These are phyloP conservation scores for Juncus effusus DNA, from an alignment of 176 grass and related monocot genomes.

Conservation along the genomic window DNA sequence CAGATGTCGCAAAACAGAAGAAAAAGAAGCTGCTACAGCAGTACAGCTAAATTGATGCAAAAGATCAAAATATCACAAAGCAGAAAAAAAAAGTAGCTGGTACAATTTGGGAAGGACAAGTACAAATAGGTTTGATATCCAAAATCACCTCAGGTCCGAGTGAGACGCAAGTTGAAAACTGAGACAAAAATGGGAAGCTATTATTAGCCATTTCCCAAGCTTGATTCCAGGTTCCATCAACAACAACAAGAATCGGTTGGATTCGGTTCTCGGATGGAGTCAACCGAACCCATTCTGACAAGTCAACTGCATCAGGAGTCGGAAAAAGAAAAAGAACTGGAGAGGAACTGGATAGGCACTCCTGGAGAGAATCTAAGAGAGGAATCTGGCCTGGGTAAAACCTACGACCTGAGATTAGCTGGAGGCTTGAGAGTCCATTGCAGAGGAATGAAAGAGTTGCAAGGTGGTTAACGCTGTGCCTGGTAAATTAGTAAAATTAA, in stretches of 20 bases:
- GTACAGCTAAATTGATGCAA: neutral
- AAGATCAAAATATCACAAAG: neutral
- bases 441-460: conserved; percentile 21
- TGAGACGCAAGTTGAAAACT: conserved; percentile 21
- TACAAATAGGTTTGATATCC: neutral
- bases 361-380: conserved; percentile 10
- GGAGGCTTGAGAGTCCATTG: conserved; percentile 2
- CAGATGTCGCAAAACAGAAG: neutral
- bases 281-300: conserved; percentile 21
- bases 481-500: neutral
- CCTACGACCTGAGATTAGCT: conserved; percentile 16
- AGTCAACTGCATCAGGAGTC: conserved; percentile 13
- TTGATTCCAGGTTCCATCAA: conserved; percentile 24
- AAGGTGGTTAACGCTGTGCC: conserved; percentile 20
- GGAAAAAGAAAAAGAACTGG: conserved; percentile 26
- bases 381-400: conserved; percentile 17
- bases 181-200: conserved; percentile 22
- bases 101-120: no score
- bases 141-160: conserved; percentile 3
- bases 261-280: conserved; percentile 12
- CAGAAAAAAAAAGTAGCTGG: neutral
- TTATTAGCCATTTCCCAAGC: conserved; percentile 28
- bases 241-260: conserved; percentile 18
- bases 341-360: conserved; percentile 15
- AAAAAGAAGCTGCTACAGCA: neutral